phyloP scores from a whole-genome alignment of 148 eudicot genomes.

The Nepenthes gracilis region DNA sequence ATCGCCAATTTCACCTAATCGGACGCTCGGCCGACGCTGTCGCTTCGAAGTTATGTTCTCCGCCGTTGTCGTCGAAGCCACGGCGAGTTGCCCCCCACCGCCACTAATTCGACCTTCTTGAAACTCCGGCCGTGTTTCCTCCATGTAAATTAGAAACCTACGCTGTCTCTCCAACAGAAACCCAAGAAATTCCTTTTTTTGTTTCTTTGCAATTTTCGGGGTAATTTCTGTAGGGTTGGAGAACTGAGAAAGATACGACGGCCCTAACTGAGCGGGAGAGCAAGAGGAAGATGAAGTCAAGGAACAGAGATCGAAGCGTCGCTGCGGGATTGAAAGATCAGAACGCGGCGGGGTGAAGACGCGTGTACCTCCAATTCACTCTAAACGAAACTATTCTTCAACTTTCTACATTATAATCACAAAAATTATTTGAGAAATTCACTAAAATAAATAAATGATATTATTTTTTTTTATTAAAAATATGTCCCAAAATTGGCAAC shows the following conservation, averaged over 20 bases:
- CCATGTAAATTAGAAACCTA: constrained; percentile 2
- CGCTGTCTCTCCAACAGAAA: neutral
- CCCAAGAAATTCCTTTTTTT: neutral
- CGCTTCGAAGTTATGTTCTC: constrained; percentile 20
- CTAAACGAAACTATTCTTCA: no score
- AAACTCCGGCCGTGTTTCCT: constrained; percentile 13
- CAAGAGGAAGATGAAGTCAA: no score
- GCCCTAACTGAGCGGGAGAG: neutral
- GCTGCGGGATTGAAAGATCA: no score
- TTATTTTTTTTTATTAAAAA: no score
- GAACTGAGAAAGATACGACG: neutral
- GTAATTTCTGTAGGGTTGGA: neutral
- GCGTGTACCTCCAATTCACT: constrained; percentile 2
- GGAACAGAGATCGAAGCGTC: neutral
- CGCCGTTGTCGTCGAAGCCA: neutral
- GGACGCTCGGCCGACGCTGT: constrained; percentile 37
- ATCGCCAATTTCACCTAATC: constrained; percentile 32
- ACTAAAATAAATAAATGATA: no score
- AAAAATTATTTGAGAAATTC: no score
- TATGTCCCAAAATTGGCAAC: no score
- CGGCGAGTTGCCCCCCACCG: constrained; percentile 2
- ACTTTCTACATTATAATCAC: no score
- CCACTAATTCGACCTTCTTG: constrained; percentile 14
- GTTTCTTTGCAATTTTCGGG: neutral
- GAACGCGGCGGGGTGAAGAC: neutral